phyloP scores from a whole-genome alignment of 306 rosid species.

The Heteromeles arbutifolia region DNA sequence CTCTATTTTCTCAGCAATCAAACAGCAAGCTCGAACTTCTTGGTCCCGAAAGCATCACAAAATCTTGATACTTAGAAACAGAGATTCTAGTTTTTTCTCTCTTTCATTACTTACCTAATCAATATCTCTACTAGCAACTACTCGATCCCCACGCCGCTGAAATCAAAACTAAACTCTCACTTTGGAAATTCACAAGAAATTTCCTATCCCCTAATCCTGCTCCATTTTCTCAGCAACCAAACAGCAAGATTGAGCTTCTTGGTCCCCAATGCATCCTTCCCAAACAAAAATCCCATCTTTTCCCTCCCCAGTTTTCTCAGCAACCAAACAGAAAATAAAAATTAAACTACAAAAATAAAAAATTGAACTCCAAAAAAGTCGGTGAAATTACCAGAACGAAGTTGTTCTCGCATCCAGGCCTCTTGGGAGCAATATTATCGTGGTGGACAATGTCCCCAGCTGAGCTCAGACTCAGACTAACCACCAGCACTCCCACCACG shows the following conservation, averaged over 20 bases:
- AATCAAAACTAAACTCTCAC: neutral
- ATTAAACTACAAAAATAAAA: neutral
- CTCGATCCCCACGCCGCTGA: neutral
- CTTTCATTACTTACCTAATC: neutral
- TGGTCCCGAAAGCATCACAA: neutral
- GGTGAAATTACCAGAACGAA: constrained; percentile 70
- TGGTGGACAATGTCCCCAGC: constrained; percentile 94
- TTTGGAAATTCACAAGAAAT: neutral
- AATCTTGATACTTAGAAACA: neutral
- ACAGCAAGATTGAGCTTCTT: neutral
- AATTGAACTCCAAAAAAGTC: neutral
- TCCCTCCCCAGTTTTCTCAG: constrained; percentile 17
- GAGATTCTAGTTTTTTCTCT: neutral
- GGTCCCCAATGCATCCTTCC: neutral
- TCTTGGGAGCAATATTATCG: constrained; percentile 64
- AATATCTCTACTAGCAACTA: neutral
- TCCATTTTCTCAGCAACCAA: neutral
- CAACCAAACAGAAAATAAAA: constrained; percentile 16
- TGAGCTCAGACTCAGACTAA: constrained; percentile 37
- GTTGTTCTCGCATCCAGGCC: constrained; percentile 86
- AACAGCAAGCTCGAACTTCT: neutral
- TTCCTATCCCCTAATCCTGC: neutral
- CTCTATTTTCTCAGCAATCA: neutral
- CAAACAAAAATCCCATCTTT: neutral
- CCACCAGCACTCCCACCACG: constrained; percentile 28